Conservation (phyloP, 176 grass and related monocot species). For the Juncus inflexus region DNA sequence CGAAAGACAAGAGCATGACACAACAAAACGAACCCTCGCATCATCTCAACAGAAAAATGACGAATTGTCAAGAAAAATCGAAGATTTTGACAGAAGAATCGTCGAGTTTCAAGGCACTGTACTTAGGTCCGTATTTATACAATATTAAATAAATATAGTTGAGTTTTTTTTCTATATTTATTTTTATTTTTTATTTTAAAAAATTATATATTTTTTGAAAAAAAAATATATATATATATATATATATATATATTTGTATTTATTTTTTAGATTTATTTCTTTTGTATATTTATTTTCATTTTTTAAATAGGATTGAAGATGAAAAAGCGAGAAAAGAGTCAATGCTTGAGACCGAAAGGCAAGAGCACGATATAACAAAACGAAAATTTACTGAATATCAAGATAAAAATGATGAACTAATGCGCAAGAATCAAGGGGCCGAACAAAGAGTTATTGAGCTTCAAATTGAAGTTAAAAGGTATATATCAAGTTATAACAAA, state of each 20-base stretch:
- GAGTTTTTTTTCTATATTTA: no score
- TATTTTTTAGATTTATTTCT: no score
- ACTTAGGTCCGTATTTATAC: constrained; percentile 38
- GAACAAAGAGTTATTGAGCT: constrained; percentile 24
- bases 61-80: constrained; percentile 44
- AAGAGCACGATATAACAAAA: constrained; percentile 35
- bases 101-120: constrained; percentile 51
- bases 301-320: constrained; percentile 49
- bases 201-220: no score
- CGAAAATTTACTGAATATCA: constrained; percentile 18
- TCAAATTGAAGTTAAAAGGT: constrained; percentile 30
- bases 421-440: constrained; percentile 18
- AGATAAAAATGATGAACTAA: constrained; percentile 29
- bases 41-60: constrained; percentile 49
- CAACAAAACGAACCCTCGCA: constrained; percentile 41
- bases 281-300: constrained; percentile 1
- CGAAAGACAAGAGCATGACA: constrained; percentile 45
- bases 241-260: no score
- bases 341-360: constrained; percentile 51
- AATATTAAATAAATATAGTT: no score
- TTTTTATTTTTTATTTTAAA: no score
- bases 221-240: no score
- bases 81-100: constrained; percentile 44
- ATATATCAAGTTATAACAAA: neutral
- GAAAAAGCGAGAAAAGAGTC: constrained; percentile 43